Base-by-base conservation (phyloP, 1,284 basidiomycete genomes). In the Melampsora americana region DNA sequence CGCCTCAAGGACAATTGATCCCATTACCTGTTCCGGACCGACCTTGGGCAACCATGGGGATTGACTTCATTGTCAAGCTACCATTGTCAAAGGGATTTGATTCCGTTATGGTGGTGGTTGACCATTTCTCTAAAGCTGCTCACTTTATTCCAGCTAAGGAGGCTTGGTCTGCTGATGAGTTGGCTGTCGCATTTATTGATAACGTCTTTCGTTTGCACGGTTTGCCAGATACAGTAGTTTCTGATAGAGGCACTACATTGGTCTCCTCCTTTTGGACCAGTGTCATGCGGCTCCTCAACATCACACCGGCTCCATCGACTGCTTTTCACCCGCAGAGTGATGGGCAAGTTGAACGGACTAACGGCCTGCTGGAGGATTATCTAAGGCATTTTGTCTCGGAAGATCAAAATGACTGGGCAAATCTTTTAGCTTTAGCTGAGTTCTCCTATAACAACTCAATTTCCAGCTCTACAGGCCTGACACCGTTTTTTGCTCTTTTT, bases 401-500 rank as follows among this genome's bases (percentile, higher is more conserved):
- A 53, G 1, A 71, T 5, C 70, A 78, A 44, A 59, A 78, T 30
- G 69, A 80, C 61, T 83, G 80, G 82, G 23, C 18, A 14, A 67
- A 78, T 3, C 78, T 74, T 61, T 67, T 83, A 6, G 69, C 78
- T 2, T 56, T 78, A 0, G 79, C 81, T 0, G 81, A 85, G 53
- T 85, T 85, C 46, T 46, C 80, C 0, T 79, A 81, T 68, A 84
- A 83, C 78, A 81, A 83, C 59, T 78, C 78, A 0, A 42, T 48
- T 11, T 44, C 80, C 32, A 61, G 77, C 1, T 81, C 83, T 1
- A 86, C 83, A 5, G 23, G 23, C 4, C 3, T 53, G 20, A 81
- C 85, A 0, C 86, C 86, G 0, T 86, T 86, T 81, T 83, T 80
- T 44, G 83, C 84, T 39, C 83, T 84, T 68, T 78, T 81, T 20